Percentiles rank a stretch among this genome's conserved stretches.
These are phyloP conservation scores for Hygrocybe coccinea DNA, from an alignment of 768 basidiomycete genomes.

Conservation along the genomic window DNA sequence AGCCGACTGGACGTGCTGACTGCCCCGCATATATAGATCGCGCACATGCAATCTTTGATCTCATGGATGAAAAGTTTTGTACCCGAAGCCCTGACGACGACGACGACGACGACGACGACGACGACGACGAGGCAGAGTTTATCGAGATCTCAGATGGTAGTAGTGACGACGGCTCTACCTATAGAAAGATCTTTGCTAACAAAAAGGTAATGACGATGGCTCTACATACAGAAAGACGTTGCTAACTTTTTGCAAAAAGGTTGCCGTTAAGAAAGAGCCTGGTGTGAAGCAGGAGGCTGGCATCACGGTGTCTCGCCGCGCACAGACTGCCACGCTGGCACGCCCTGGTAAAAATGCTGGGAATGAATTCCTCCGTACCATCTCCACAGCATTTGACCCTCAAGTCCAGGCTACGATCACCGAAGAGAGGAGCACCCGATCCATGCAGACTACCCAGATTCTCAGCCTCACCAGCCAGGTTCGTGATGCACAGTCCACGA, in stretches of 20 bases:
- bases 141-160: background rate
- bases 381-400: background rate
- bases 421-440: background rate
- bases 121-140: background rate
- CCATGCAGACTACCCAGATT: background rate
- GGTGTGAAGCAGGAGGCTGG: background rate
- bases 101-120: too few relatives aligned
- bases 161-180: too few relatives aligned
- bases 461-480: background rate
- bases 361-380: background rate
- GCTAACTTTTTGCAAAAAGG: too few relatives aligned
- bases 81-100: background rate
- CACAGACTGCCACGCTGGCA: background rate
- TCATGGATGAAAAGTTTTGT: slow-evolving; percentile 13
- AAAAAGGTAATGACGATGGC: too few relatives aligned
- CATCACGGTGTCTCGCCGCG: background rate
- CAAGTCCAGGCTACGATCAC: background rate
- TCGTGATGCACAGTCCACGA: background rate
- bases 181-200: too few relatives aligned
- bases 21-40: slow-evolving; percentile 16
- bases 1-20: slow-evolving; percentile 26
- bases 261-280: too few relatives aligned
- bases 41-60: slow-evolving; percentile 19
- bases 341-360: slow-evolving; percentile 1
- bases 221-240: too few relatives aligned